Conservation (phyloP, 2,329 filamentous ascomycete species). For the Dactylellina leptospora region DNA sequence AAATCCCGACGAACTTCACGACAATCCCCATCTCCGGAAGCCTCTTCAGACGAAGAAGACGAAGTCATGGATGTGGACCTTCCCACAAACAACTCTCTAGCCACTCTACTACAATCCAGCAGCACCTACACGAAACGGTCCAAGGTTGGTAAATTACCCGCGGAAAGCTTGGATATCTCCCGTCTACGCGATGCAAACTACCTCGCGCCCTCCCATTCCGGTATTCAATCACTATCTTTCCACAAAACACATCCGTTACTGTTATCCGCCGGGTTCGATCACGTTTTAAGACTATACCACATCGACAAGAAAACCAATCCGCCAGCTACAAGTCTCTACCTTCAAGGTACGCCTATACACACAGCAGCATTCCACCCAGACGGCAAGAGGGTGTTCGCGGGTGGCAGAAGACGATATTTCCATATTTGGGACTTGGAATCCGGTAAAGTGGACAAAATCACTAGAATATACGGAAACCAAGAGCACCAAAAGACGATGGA, state of each 20-base stretch:
- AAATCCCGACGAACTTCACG: conserved; percentile 61
- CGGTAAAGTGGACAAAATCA: conserved; percentile 83
- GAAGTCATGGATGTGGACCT: conserved; percentile 60
- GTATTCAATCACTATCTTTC: conserved; percentile 82
- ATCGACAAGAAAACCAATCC: conserved; percentile 78
- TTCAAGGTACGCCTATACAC: conserved; percentile 82
- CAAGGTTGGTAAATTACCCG: conserved; percentile 77
- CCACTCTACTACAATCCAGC: conserved; percentile 77
- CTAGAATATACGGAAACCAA: conserved; percentile 77
- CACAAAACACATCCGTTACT: conserved; percentile 89
- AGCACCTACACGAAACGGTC: conserved; percentile 69
- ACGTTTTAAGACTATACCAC: conserved; percentile 87
- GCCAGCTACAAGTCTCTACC: conserved; percentile 86
- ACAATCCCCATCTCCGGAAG: conserved; percentile 32
- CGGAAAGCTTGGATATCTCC: conserved; percentile 90
- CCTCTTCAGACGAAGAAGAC: conserved; percentile 65
- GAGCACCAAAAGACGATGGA: conserved; percentile 82
- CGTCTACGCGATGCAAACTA: conserved; percentile 81
- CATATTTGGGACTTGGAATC: conserved; percentile 90
- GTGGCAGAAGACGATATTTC: conserved; percentile 87
- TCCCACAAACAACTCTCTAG: conserved; percentile 62
- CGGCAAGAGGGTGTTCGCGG: conserved; percentile 84
- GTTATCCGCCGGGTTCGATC: conserved; percentile 85
- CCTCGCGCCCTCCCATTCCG: conserved; percentile 68
- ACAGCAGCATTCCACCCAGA: conserved; percentile 79